phyloP scores from a whole-genome alignment of 1,284 basidiomycete genomes.

The Tilletia setariae region DNA sequence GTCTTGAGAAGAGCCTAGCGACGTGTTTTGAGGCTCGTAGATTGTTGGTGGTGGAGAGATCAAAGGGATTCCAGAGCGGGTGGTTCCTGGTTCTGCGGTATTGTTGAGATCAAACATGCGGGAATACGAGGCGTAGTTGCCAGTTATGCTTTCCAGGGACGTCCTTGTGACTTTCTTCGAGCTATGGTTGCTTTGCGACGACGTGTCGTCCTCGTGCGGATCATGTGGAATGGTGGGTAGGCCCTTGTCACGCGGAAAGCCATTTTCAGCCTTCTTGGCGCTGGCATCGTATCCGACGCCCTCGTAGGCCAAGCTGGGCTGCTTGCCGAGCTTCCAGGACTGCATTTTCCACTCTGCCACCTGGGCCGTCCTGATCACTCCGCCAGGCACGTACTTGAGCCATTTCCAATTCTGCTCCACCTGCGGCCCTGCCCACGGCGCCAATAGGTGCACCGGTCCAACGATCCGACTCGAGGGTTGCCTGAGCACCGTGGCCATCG shows the following conservation, averaged over 20 bases:
- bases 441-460: constrained; percentile 82
- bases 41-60: neutral
- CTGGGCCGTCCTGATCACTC: constrained; percentile 87
- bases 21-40: neutral
- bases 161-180: neutral
- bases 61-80: neutral
- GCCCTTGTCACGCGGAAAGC: too few species aligned
- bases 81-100: neutral
- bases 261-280: neutral
- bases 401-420: constrained; percentile 85
- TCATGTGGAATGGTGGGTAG: neutral
- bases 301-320: constrained; percentile 59
- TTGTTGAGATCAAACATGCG: constrained; percentile 9
- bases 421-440: constrained; percentile 91
- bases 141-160: neutral
- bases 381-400: constrained; percentile 92
- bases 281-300: constrained; percentile 6
- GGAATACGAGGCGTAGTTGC: constrained; percentile 8
- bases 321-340: constrained; percentile 92
- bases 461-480: constrained; percentile 67
- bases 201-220: neutral
- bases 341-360: constrained; percentile 96
- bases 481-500: constrained; percentile 76
- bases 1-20: constrained; percentile 10
- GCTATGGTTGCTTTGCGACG: neutral